Conservation (phyloP, 768 basidiomycete genomes). For the Xerocomellus amylosporus region DNA sequence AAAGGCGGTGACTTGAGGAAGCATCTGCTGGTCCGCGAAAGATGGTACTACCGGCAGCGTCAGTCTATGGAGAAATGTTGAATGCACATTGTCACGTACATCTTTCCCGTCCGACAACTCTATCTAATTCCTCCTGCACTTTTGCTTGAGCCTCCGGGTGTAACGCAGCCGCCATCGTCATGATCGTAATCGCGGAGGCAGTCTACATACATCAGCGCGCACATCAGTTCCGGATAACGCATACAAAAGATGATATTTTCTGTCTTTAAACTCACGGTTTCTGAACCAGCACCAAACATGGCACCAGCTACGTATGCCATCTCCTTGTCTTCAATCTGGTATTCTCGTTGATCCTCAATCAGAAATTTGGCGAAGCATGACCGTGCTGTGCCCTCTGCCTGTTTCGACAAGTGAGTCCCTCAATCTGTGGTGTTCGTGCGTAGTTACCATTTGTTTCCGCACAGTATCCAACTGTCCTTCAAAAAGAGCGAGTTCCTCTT, state of each 20-base stretch:
- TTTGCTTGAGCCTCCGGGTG: background rate
- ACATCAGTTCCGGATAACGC: background rate
- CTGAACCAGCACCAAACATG: conserved; percentile 12
- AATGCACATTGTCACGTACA: no score
- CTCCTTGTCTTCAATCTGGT: background rate
- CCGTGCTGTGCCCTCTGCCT: conserved; percentile 2
- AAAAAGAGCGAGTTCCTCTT: conserved; percentile 10
- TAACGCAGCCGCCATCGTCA: conserved; percentile 8
- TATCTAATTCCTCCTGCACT: conserved; percentile 8
- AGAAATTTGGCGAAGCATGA: conserved; percentile 7
- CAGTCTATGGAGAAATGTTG: no score
- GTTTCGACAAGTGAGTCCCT: background rate
- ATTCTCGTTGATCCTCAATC: background rate
- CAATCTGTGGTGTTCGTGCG: background rate
- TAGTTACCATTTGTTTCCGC: conserved; percentile 3
- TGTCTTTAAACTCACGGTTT: background rate
- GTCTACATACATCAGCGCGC: conserved; percentile 1
- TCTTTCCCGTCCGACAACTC: conserved; percentile 4
- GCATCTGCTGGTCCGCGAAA: background rate
- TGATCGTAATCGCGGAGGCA: conserved; percentile 5
- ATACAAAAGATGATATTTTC: background rate
- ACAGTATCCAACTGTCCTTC: conserved; percentile 2
- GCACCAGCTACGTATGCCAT: conserved; percentile 6
- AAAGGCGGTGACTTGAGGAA: conserved; percentile 5
- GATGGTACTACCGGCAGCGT: conserved; percentile 1